Evolutionary conservation across 169 alveolate species (phyloP).

Genomic region (Amoebophrya sp.): DNA sequence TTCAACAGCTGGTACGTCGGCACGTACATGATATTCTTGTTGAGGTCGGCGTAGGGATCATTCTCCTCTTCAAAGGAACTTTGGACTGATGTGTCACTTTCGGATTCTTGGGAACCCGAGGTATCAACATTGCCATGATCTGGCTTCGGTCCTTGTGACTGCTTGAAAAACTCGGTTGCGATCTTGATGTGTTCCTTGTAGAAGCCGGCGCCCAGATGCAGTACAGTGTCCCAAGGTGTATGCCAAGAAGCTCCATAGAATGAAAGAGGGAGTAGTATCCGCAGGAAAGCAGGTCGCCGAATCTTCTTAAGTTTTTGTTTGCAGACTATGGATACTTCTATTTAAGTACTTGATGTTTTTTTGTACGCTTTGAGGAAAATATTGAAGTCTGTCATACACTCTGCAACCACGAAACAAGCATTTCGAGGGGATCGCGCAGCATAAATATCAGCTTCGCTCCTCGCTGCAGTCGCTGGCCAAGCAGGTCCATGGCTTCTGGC

Average conservation of each 20-base stretch:
- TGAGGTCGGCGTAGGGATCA: neutral
- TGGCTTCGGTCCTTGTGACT: too few species aligned
- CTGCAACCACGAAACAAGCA: neutral
- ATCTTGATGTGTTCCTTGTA: neutral
- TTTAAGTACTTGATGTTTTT: too few species aligned
- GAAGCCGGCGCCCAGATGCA: neutral
- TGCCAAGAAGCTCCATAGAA: neutral
- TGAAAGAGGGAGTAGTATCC: too few species aligned
- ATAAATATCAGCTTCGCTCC: neutral
- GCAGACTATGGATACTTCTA: too few species aligned
- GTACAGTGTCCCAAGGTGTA: neutral
- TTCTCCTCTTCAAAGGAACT: too few species aligned
- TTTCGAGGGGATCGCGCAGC: neutral
- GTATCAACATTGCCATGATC: too few species aligned
- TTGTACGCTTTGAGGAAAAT: too few species aligned
- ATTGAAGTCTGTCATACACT: too few species aligned
- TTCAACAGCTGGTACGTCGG: neutral
- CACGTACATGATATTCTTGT: neutral
- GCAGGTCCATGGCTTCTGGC: neutral
- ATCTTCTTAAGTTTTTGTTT: too few species aligned
- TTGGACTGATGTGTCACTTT: too few species aligned
- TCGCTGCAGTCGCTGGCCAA: neutral
- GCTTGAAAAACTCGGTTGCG: neutral
- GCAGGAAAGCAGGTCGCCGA: too few species aligned
- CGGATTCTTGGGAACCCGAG: too few species aligned